Percentiles rank a stretch among this genome's conserved stretches.
These are phyloP conservation scores for Magnusiomyces fungicola DNA, from an alignment of 1,139 yeast species.

Conservation along the genomic window DNA sequence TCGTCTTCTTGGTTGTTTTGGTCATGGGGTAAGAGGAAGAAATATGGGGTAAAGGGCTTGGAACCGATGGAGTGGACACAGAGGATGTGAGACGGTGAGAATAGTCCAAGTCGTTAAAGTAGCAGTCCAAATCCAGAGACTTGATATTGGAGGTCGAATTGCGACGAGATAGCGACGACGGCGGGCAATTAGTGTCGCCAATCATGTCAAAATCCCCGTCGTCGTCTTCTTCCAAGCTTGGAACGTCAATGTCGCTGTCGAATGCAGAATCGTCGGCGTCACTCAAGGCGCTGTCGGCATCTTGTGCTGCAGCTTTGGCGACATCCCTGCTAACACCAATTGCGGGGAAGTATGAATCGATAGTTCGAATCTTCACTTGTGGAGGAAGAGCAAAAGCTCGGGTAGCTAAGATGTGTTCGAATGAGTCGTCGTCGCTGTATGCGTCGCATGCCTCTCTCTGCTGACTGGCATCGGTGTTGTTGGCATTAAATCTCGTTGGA, in stretches of 20 bases:
- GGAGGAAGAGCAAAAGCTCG: neutral
- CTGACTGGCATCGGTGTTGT: neutral
- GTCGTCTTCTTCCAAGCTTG: neutral
- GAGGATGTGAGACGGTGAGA: neutral
- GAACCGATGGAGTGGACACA: neutral
- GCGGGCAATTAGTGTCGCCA: neutral
- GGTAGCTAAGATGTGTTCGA: neutral
- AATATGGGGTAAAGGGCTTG: no score
- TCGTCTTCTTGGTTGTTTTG: neutral
- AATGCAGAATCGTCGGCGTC: neutral
- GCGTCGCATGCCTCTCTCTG: neutral
- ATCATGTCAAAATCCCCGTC: constrained; percentile 1
- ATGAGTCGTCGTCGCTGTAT: neutral
- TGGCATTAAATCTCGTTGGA: no score
- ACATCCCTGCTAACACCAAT: constrained; percentile 1
- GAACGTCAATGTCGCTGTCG: neutral
- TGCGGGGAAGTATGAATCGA: neutral
- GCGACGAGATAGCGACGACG: neutral
- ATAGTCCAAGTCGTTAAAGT: neutral
- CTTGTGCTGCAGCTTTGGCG: neutral
- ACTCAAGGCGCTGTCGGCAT: neutral
- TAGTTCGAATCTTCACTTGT: neutral
- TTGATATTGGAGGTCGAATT: neutral
- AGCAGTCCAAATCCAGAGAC: neutral
- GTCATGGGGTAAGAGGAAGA: neutral